Base-by-base conservation (phyloP, 345 rosid species). In the Trapa incisa region DNA sequence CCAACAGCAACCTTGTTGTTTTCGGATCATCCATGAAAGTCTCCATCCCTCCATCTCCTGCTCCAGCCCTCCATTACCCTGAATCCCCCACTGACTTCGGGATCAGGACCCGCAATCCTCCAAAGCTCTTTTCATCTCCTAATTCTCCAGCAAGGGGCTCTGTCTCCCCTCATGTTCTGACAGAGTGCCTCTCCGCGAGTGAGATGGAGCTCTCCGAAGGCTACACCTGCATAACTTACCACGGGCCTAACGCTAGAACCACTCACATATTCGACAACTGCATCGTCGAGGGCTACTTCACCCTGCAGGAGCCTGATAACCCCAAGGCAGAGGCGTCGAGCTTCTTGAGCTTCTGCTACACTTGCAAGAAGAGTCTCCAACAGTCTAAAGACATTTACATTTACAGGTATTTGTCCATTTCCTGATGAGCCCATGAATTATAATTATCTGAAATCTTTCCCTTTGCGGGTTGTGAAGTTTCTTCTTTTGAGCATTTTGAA, bases 181-280 rank as follows among this genome's bases (percentile, higher is more conserved):
- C 81, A 75, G 73, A 75, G 36, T 48, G 71, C 58, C 67, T 82
- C 37, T 70, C 81, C 4, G 73, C 75, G 68, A 82, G 77, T 53
- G 88, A 86, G 68, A 84, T 91, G 80, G 94, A 88, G 79, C 83
- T 83, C 58, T 85, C 87, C 45, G 98, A 88, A 72, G 98, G 90
- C 66, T 92, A 92, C 60, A 89, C 97, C 7, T 72, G 98, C 58
- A 92, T 92, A 68, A 83, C 82, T 32, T 80, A 86, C 52, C 88
- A 81, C 64, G 97, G 97, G 16, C 84, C 93, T 4, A 85, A 88
- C 66, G 94, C 97, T 5, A 86, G 75, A 72, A 83, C 92, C 53
- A 92, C 93, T 11, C 98, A 84, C 72, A 87, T 89, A 61, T 92
- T 85, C 73, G 89, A 86, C 53, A 82, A 90, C 80, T 85, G 88